Conservation (phyloP, 2,329 filamentous ascomycete genomes). For the Fusarium odoratissimum region DNA sequence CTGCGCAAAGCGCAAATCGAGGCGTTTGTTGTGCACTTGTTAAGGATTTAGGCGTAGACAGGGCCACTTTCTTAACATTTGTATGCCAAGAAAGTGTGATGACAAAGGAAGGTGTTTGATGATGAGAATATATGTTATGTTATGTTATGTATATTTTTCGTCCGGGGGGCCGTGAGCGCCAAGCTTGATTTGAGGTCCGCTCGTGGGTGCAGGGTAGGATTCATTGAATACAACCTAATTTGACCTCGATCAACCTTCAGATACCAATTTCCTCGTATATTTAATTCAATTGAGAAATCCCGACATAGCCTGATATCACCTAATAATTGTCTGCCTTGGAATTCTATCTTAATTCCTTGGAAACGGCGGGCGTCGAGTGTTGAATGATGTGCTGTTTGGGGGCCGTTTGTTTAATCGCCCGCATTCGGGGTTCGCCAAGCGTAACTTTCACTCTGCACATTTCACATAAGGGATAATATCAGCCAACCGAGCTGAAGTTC, state of each 20-base stretch:
- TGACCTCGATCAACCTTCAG: not conserved
- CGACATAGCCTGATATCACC: rapidly evolving
- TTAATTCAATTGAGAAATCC: rapidly evolving
- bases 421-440: not conserved
- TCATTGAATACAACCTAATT: not conserved
- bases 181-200: too few relatives aligned
- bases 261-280: not conserved
- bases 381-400: not conserved
- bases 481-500: not conserved
- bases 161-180: too few relatives aligned
- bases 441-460: rapidly evolving
- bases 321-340: not conserved
- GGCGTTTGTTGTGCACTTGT: too few relatives aligned
- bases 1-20: too few relatives aligned
- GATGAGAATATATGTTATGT: too few relatives aligned
- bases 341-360: rapidly evolving
- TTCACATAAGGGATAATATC: rapidly evolving
- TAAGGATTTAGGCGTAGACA: too few relatives aligned
- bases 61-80: too few relatives aligned
- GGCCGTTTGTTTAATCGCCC: not conserved
- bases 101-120: too few relatives aligned
- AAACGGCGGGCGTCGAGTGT: rapidly evolving
- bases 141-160: too few relatives aligned
- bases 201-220: not conserved
- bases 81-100: too few relatives aligned